These are phyloP conservation scores for Colletotrichum eleusines DNA, from an alignment of 2,329 filamentous ascomycete genomes.

Conservation along the genomic window DNA sequence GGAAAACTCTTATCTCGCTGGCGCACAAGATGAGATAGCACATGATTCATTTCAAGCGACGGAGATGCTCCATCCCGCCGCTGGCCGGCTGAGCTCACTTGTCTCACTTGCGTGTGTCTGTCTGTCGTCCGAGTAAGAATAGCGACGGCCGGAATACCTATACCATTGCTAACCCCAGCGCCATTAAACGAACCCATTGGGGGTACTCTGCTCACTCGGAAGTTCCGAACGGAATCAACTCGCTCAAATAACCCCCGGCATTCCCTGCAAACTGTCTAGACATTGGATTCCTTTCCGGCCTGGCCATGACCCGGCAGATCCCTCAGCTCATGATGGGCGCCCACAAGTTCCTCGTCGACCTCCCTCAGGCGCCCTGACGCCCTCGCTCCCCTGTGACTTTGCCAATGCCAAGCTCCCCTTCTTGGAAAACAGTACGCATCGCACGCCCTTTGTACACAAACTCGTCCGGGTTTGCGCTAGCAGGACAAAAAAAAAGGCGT, in stretches of 20 bases:
- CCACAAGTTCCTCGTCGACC: not conserved
- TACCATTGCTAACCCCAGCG: not conserved
- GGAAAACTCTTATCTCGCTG: not conserved
- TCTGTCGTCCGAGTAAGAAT: not conserved
- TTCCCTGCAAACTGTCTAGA: not conserved
- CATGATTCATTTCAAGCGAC: not conserved
- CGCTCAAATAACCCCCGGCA: not conserved
- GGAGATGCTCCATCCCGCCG: not conserved
- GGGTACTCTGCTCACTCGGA: not conserved
- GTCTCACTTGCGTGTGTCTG: not conserved
- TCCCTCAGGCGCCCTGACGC: not conserved
- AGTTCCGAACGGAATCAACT: not conserved
- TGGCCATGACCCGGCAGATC: not conserved
- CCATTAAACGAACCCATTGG: not conserved
- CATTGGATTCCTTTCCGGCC: not conserved
- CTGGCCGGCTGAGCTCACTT: not conserved
- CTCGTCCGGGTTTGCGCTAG: not conserved
- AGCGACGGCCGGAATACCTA: not conserved
- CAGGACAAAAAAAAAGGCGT: not conserved
- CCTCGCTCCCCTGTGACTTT: not conserved
- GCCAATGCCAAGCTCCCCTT: not conserved
- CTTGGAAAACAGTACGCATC: not conserved
- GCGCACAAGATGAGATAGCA: not conserved
- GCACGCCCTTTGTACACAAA: not conserved
- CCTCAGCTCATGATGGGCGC: not conserved